Evolutionary conservation across 108 stramenopile species (phyloP), one percentile per base, ranked within the genome.

Genomic region (Discostella stelligeroides): DNA sequence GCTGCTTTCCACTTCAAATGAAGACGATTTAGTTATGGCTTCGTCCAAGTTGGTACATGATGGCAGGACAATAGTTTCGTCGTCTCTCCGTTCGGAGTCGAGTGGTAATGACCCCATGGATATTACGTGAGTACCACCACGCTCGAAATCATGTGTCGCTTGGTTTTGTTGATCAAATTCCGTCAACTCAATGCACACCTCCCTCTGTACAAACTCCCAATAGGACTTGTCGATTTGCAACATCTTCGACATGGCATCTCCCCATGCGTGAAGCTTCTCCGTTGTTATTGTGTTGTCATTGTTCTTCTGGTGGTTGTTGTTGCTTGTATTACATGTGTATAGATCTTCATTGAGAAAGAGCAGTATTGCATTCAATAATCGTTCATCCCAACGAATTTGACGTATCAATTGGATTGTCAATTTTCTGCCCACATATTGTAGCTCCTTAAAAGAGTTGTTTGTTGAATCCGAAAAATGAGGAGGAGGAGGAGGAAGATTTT

Each of bases 191-290:
- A 67, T 53, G 38, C 56, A 56, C 4, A 65, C 59, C 40, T 79
- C 70, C 37, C 66, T 34, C 61, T 68, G 60, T 7, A 72, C 65
- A 50, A 68, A 50, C 20, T 72, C 62, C 78, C 78, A 79, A 9
- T 67, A 68, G 7, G 66, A 61, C 28, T 30, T 72, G 42, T 79
- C 70, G 63, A 72, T 72, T 51, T 62, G n/a, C 4, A 63, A 58
- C 78, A 70, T 60, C 24, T 34, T 54, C 20, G 60, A 56, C 41
- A 67, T 59, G 54, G 70, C 60, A 46, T 62, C 63, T 21, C 70
- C 30, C 63, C 62, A 73, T 14, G 42, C 17, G 15, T 40, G 62
- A 13, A 73, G 51, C 42, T 56, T 73, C 6, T 73, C 40, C 12
- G 42, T 28, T 42, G 55, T n/a, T n/a, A n/a, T 39, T n/a, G 37